Base-by-base conservation (phyloP, 371 early-diverging fungal species). In the Rhizoclosmatium hyalinum region DNA sequence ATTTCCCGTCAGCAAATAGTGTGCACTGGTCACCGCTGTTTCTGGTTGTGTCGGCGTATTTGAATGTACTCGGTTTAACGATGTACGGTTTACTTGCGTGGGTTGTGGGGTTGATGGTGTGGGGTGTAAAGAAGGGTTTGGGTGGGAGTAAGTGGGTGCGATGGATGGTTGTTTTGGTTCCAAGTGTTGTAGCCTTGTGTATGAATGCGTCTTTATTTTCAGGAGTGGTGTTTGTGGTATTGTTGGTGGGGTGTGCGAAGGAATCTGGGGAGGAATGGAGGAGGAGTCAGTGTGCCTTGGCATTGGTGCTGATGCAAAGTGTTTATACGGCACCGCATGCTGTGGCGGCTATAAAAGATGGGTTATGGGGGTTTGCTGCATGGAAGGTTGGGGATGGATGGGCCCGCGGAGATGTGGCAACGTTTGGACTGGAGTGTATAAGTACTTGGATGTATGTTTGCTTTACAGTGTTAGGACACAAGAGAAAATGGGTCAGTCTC, bases 371-470 rank as follows among this genome's bases (percentile, higher is more conserved):
- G 19, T 24, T 45, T 5, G 64, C n/a, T 10, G 64, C 14, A 60
- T 19, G 61, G 61, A 39, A 60, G 64, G 64, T 43, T n/a, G 64
- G 43, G 41, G 43, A 32, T 60, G 61, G 14, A 21, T 32, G 32
- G 32, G 32, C 32, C 32, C 32, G 32, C 24, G n/a, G 61, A 19
- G 64, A 64, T 64, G 43, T 64, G 21, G 64, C 19, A 19, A 10
- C 21, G 32, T 32, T 58, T 8, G 58, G 10, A 19, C 19, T 10
- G 32, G 58, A 21, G 6, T 19, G 8, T 17, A 6, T 50, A 17
- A 6, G 10, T 19, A 32, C 21, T 58, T 58, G 58, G 58, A 32
- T 10, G 10, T 8, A 32, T 58, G 58, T 10, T 58, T 10, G 50
- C 50, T 50, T 50, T 50, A 1, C 1, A 1, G 32, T 32, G 32